phyloP scores from a whole-genome alignment of 2,329 filamentous ascomycete species.

The Aspergillus ochraceus region DNA sequence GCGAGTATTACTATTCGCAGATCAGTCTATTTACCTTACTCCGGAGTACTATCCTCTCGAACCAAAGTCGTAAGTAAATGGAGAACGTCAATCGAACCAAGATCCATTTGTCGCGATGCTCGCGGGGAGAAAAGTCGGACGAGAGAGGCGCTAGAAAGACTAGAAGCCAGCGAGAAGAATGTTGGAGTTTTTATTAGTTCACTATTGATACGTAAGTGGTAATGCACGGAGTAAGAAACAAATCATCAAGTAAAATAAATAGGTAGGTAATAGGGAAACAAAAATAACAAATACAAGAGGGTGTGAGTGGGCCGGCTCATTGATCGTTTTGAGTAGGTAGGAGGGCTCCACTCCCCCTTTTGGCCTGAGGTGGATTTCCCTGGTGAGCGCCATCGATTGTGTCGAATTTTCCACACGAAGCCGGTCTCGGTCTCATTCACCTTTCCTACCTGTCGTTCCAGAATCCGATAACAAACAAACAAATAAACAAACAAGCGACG shows the following conservation, averaged over 20 bases:
- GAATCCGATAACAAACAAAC: slow-evolving; percentile 9
- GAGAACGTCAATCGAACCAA: background rate
- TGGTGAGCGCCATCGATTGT: slow-evolving; percentile 10
- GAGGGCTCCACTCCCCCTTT: slow-evolving; percentile 17
- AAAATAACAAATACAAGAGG: background rate
- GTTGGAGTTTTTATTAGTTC: background rate
- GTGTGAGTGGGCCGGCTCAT: slow-evolving; percentile 19
- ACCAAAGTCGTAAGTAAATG: too few species aligned
- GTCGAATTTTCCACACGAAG: background rate
- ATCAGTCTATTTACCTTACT: background rate
- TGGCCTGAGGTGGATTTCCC: slow-evolving; percentile 15
- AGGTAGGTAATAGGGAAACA: too few species aligned
- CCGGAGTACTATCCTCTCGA: too few species aligned
- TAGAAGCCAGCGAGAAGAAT: slow-evolving; percentile 23
- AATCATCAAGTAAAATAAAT: background rate
- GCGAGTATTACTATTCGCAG: background rate
- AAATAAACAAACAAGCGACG: slow-evolving; percentile 6
- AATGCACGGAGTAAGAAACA: slow-evolving; percentile 7
- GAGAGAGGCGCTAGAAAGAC: slow-evolving; percentile 23
- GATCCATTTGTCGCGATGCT: background rate
- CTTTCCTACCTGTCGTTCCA: background rate
- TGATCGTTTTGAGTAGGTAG: slow-evolving; percentile 13
- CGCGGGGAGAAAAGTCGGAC: background rate
- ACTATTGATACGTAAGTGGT: slow-evolving; percentile 19
- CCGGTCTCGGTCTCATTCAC: background rate